phyloP scores from a whole-genome alignment of 345 rosid genomes.

The Populus pruinosa region DNA sequence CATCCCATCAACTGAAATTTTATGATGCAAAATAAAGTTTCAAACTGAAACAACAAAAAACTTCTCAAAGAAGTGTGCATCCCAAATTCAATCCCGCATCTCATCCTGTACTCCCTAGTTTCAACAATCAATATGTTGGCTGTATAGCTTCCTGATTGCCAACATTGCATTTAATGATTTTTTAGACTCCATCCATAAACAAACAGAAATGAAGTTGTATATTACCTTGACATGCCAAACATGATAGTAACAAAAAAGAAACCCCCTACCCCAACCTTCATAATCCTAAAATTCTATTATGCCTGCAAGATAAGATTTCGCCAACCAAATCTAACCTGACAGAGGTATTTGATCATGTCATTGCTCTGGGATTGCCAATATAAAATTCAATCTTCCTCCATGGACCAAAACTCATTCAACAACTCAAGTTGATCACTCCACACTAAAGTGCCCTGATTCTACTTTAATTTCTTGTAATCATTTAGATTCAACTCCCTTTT shows the following conservation, averaged over 20 bases:
- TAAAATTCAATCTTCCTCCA: neutral
- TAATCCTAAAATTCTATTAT: neutral
- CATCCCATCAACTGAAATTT: neutral
- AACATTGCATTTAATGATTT: neutral
- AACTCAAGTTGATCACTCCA: neutral
- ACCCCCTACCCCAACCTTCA: neutral
- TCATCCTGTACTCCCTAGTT: neutral
- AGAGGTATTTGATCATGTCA: neutral
- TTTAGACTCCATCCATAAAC: too few species aligned
- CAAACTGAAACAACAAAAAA: neutral
- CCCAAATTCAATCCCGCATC: neutral
- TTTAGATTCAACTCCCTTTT: neutral
- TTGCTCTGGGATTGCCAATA: neutral
- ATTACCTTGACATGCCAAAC: neutral
- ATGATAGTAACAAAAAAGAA: neutral
- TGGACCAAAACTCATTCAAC: neutral
- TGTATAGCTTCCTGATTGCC: neutral
- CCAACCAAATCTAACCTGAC: neutral
- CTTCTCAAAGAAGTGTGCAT: neutral
- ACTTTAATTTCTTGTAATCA: neutral
- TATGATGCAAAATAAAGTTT: neutral
- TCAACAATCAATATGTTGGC: neutral
- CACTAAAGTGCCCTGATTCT: neutral
- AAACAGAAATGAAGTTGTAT: neutral
- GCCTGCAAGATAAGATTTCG: neutral